Conservation (phyloP, 2,329 filamentous ascomycete genomes). For the Diaporthe longicolla region DNA sequence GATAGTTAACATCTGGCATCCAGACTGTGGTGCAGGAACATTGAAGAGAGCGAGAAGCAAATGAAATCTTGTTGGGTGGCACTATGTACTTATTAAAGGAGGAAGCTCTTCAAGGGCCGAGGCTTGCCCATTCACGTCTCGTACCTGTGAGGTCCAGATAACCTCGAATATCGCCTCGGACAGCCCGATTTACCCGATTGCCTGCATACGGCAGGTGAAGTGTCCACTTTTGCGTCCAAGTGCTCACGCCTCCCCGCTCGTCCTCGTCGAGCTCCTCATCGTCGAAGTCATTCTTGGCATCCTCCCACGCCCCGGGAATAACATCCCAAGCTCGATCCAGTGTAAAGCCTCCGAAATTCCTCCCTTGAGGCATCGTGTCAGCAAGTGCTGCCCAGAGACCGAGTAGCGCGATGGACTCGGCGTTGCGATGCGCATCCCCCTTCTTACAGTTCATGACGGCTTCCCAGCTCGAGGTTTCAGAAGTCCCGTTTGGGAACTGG, state of each 20-base stretch:
- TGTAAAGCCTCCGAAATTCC: constrained; percentile 21
- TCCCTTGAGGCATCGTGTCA: constrained; percentile 11
- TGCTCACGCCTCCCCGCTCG: constrained; percentile 1
- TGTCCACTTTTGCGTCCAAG: constrained; percentile 23
- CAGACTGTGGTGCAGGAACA: neutral
- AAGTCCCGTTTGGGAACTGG: neutral
- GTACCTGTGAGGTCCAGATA: constrained; percentile 25
- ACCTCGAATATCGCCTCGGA: constrained; percentile 1
- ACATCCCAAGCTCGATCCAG: constrained; percentile 29
- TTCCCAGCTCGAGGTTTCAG: constrained; percentile 30
- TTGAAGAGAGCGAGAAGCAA: neutral
- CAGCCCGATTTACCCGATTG: constrained; percentile 1
- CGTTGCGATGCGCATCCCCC: constrained; percentile 36
- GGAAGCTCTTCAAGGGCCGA: too few species aligned
- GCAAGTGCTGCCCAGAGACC: constrained; percentile 34
- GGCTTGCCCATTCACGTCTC: neutral
- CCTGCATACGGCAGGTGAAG: constrained; percentile 8
- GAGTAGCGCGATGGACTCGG: constrained; percentile 36
- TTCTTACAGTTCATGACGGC: constrained; percentile 36
- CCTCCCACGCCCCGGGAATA: constrained; percentile 31
- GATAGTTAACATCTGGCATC: neutral
- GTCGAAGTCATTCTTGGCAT: constrained; percentile 22
- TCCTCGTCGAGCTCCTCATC: constrained; percentile 30
- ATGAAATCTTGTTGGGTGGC: too few species aligned
- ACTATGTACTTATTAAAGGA: neutral